These are phyloP conservation scores for Fraxinus cuspidata DNA, from an alignment of 257 asterid genomes.

Conservation along the genomic window DNA sequence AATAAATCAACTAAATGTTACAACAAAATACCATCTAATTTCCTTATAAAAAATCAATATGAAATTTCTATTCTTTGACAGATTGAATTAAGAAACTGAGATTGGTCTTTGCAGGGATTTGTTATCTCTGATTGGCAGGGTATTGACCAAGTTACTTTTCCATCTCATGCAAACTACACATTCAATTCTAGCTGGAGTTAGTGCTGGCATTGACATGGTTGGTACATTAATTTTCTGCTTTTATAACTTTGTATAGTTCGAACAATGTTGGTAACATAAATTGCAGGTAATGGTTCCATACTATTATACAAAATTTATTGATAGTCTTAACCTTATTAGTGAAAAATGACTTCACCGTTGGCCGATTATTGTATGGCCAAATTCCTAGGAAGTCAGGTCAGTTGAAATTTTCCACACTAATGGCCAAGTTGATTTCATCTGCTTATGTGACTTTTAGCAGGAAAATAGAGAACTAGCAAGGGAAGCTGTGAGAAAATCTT, in stretches of 20 bases:
- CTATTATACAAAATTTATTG: conserved; percentile 55
- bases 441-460: conserved; percentile 22
- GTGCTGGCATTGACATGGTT: conserved; percentile 55
- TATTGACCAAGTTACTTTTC: conserved; percentile 38
- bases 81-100: background rate
- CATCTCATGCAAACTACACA: conserved; percentile 41
- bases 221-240: background rate
- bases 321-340: conserved; percentile 57
- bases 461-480: conserved; percentile 53
- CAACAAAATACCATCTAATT: background rate
- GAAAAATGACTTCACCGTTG: conserved; percentile 47
- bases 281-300: conserved; percentile 71
- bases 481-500: conserved; percentile 59
- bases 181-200: conserved; percentile 40
- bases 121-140: conserved; percentile 49
- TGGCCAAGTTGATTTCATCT: background rate
- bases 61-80: background rate
- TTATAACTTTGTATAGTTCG: background rate
- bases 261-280: background rate
- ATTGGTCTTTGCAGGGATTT: conserved; percentile 35
- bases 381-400: conserved; percentile 59
- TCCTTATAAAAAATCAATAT: background rate
- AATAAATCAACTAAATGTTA: too few species aligned
- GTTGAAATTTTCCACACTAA: background rate
- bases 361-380: conserved; percentile 64